A percentile compares a stretch with the other conserved stretches of the same genome.
Evolutionary conservation across 169 alveolate species (phyloP).

Genomic region (Cryptosporidium muris): DNA sequence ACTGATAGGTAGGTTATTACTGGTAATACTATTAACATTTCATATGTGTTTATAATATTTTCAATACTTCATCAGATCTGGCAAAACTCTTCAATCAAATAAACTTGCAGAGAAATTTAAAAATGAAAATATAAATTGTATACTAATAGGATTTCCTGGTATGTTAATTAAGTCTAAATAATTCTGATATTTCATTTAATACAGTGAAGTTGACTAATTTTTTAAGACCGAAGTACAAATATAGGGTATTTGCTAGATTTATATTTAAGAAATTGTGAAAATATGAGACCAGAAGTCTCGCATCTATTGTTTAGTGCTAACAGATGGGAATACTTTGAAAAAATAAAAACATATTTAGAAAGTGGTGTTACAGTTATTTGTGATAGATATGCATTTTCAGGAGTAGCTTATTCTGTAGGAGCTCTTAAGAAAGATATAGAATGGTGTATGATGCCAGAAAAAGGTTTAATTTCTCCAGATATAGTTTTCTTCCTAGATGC

Average conservation of each 20-base stretch:
- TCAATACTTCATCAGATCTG: constrained; percentile 81
- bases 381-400: constrained; percentile 94
- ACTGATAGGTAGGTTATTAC: constrained; percentile 84
- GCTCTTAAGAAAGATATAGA: constrained; percentile 81
- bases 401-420: constrained; percentile 94
- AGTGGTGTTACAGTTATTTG: constrained; percentile 86
- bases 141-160: constrained; percentile 84
- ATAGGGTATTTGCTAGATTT: constrained; percentile 86
- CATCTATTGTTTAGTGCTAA: constrained; percentile 94
- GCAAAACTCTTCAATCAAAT: constrained; percentile 89
- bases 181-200: background rate
- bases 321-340: constrained; percentile 91
- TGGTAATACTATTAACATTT: background rate
- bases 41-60: background rate
- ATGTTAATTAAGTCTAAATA: constrained; percentile 28
- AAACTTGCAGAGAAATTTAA: constrained; percentile 77
- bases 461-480: constrained; percentile 86
- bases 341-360: constrained; percentile 77
- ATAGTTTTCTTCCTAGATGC: constrained; percentile 78
- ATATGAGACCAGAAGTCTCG: constrained; percentile 84
- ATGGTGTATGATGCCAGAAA: constrained; percentile 84
- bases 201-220: background rate
- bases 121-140: constrained; percentile 73
- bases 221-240: constrained; percentile 41
- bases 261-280: constrained; percentile 80